Evolutionary conservation across 352 stramenopile genomes (phyloP), one percentile per base, ranked within the genome.

Genomic region (Albugo candida): DNA sequence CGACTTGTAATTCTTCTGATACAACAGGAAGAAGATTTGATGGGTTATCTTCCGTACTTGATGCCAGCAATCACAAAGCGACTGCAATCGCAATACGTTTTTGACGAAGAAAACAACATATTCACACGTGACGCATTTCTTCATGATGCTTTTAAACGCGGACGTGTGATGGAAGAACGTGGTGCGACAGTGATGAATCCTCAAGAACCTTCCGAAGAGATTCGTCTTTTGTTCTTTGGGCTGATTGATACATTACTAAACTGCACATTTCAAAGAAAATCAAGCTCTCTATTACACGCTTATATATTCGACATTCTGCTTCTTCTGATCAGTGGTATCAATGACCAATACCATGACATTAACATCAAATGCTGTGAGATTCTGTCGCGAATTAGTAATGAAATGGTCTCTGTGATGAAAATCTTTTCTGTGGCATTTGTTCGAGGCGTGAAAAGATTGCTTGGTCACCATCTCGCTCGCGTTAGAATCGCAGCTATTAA

Each of bases 371-470:
- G 65, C 11, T 93, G 74, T 38, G 36, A 52, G 14, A 59, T 80
- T 13, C 53, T 83, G n/a, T 37, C 47, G 4, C 18, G 52, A 14
- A 52, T 83, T 14, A 75, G 63, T 51, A 61, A 70, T 44, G 58
- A 83, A 53, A 92, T 92, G 65, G 69, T 93, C 40, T 74, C 77
- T 37, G 88, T 92, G 24, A 88, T 96, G 63, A 96, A 96, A 65
- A 84, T 93, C 52, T 97, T 96, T 53, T 88, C 79, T 11, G 71
- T 92, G 14, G 93, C 76, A 40, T 53, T 96, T 12, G 83, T 91
- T 36, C 70, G 92, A 34, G 67, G 70, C 6, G 52, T 76, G n/a
- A 67, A 89, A 21, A 71, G 71, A 2, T 61, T 92, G 45, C 70
- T 97, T 17, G 49, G 83, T 42, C 86, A 97, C 49, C 74, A 88